Conservation (phyloP, 2,329 filamentous ascomycete species). For the Dactylonectria macrodidyma region DNA sequence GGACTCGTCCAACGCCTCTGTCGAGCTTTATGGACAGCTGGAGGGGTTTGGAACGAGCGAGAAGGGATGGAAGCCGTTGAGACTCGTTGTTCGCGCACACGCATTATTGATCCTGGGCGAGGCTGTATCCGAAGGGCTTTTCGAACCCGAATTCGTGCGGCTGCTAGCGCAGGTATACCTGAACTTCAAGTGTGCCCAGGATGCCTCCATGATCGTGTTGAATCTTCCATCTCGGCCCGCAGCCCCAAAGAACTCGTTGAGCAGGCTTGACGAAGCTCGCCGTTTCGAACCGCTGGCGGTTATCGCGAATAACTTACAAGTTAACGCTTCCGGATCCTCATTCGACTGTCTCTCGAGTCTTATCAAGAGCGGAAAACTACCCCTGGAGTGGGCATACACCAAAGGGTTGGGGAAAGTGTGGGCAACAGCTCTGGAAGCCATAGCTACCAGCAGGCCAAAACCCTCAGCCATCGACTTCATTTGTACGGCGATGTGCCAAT, state of each 20-base stretch:
- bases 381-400: slow-evolving; percentile 45
- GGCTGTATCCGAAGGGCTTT: slow-evolving; percentile 50
- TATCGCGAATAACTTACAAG: slow-evolving; percentile 35
- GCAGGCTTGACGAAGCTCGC: slow-evolving; percentile 35
- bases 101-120: slow-evolving; percentile 47
- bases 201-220: slow-evolving; percentile 47
- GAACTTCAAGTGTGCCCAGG: slow-evolving; percentile 44
- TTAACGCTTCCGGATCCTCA: slow-evolving; percentile 25
- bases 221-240: slow-evolving; percentile 35
- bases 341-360: slow-evolving; percentile 46
- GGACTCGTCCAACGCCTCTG: slow-evolving; percentile 46
- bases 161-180: slow-evolving; percentile 50
- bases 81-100: slow-evolving; percentile 52
- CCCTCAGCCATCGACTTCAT: slow-evolving; percentile 44
- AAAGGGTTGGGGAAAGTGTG: slow-evolving; percentile 45
- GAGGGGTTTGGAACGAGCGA: slow-evolving; percentile 49
- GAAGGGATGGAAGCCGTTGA: slow-evolving; percentile 54
- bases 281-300: slow-evolving; percentile 41
- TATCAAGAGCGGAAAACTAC: slow-evolving; percentile 37
- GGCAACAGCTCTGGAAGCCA: slow-evolving; percentile 44
- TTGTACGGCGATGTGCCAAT: slow-evolving; percentile 41
- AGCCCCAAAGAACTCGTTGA: slow-evolving; percentile 33
- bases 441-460: slow-evolving; percentile 40
- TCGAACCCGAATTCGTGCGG: slow-evolving; percentile 47
- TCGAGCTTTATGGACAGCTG: slow-evolving; percentile 54